phyloP scores from a whole-genome alignment of 2,329 filamentous ascomycete genomes.

The Xylaria polymorpha region DNA sequence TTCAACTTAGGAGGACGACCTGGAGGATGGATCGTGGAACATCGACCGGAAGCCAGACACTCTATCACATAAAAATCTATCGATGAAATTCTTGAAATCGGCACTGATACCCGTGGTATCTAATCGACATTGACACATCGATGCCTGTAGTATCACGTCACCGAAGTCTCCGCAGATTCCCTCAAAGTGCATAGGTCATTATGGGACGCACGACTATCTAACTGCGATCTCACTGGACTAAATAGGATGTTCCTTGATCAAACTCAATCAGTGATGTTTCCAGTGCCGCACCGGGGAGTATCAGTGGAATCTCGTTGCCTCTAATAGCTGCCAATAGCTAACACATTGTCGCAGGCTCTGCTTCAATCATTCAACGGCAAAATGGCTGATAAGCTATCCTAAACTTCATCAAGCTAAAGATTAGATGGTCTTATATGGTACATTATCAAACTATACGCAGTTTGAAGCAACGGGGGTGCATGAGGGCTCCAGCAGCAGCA shows the following conservation, averaged over 20 bases:
- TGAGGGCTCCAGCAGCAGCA: constrained; percentile 13
- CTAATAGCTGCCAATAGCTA: constrained; percentile 21
- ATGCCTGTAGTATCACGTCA: constrained; percentile 42
- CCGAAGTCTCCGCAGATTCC: constrained; percentile 42
- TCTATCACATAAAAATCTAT: constrained; percentile 27
- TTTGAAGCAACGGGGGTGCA: constrained; percentile 10
- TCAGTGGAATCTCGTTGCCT: constrained; percentile 32
- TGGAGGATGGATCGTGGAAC: constrained; percentile 24
- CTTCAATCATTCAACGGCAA: constrained; percentile 10
- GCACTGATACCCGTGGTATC: constrained; percentile 43
- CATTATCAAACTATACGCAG: constrained; percentile 12
- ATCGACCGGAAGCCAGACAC: constrained; percentile 31
- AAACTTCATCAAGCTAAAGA: constrained; percentile 13
- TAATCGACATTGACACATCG: constrained; percentile 33
- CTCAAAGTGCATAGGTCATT: constrained; percentile 41
- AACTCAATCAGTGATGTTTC: constrained; percentile 8
- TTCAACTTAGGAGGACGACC: neutral
- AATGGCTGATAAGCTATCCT: constrained; percentile 18
- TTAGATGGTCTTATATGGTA: neutral
- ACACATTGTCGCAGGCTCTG: constrained; percentile 3
- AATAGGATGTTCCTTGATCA: constrained; percentile 48
- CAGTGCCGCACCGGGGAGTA: neutral
- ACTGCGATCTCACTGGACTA: constrained; percentile 46
- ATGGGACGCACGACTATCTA: constrained; percentile 33
- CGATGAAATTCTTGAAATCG: constrained; percentile 41